phyloP scores from a whole-genome alignment of 345 rosid genomes.

The Physaria fendleri region DNA sequence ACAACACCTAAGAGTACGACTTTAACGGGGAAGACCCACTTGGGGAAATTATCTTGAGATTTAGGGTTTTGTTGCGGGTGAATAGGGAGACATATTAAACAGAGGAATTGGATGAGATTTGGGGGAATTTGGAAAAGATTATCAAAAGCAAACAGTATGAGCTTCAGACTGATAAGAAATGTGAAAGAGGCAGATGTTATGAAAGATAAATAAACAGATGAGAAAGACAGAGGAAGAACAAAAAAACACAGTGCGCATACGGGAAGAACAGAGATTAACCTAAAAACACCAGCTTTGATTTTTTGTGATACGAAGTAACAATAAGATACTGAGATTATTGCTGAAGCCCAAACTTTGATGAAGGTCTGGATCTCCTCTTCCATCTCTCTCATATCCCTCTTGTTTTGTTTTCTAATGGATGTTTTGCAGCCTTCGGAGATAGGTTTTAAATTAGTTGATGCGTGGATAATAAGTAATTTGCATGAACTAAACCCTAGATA shows the following conservation, averaged over 20 bases:
- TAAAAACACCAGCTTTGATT: slow-evolving; percentile 2
- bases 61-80: slow-evolving; percentile 27
- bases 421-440: no score
- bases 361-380: slow-evolving; percentile 16
- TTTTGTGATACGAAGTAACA: not conserved
- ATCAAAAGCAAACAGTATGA: slow-evolving; percentile 35
- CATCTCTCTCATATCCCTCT: not conserved
- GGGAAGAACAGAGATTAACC: slow-evolving; percentile 37
- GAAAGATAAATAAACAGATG: slow-evolving; percentile 26
- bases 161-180: slow-evolving; percentile 37
- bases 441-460: no score
- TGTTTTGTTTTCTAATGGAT: no score
- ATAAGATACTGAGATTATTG: not conserved
- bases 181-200: slow-evolving; percentile 31
- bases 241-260: slow-evolving; percentile 32
- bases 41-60: not conserved
- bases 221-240: slow-evolving; percentile 41
- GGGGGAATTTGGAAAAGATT: slow-evolving; percentile 7
- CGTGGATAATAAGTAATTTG: no score
- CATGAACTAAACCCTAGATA: no score
- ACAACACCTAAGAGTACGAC: slow-evolving; percentile 4
- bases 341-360: not conserved
- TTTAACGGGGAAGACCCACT: slow-evolving; percentile 26
- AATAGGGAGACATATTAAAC: slow-evolving; percentile 32
- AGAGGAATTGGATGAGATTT: slow-evolving; percentile 15